Conservation (phyloP, 179 eudicot genomes). For the Pouteria campechiana region DNA sequence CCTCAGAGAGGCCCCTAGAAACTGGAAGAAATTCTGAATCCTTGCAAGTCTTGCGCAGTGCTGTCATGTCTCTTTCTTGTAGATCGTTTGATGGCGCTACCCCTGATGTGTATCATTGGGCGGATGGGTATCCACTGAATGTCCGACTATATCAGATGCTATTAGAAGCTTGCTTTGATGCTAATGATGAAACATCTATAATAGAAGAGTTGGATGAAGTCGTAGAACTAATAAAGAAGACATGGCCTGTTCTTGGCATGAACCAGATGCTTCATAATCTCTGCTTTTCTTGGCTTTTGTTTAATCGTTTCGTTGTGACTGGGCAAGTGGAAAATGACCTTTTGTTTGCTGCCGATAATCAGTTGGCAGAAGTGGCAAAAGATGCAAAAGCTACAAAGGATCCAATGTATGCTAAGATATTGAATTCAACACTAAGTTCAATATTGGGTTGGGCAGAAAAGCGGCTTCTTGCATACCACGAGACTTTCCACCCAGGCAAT, state of each 20-base stretch:
- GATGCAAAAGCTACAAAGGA: conserved; percentile 88
- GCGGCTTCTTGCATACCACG: conserved; percentile 94
- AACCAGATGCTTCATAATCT: conserved; percentile 87
- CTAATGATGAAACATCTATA: conserved; percentile 59
- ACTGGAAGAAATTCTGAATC: conserved; percentile 86
- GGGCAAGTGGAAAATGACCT: conserved; percentile 86
- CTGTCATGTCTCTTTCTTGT: conserved; percentile 73
- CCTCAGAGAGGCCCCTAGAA: conserved; percentile 78
- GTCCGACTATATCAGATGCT: conserved; percentile 78
- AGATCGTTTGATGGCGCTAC: conserved; percentile 63
- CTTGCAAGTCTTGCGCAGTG: conserved; percentile 83
- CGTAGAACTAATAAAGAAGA: conserved; percentile 89
- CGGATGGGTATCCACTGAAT: conserved; percentile 84
- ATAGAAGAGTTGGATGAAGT: conserved; percentile 89
- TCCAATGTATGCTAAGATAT: conserved; percentile 54
- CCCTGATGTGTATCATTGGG: conserved; percentile 83
- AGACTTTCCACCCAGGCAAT: conserved; percentile 69
- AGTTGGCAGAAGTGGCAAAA: conserved; percentile 85
- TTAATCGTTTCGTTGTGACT: conserved; percentile 78
- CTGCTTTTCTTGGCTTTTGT: conserved; percentile 88
- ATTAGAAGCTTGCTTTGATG: conserved; percentile 80
- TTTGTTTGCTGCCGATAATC: conserved; percentile 75
- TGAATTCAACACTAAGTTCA: conserved; percentile 78
- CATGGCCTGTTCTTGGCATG: conserved; percentile 84
- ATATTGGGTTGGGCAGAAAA: conserved; percentile 94